Base-by-base conservation (phyloP, 2,329 filamentous ascomycete species). In the Colletotrichum sojae region DNA sequence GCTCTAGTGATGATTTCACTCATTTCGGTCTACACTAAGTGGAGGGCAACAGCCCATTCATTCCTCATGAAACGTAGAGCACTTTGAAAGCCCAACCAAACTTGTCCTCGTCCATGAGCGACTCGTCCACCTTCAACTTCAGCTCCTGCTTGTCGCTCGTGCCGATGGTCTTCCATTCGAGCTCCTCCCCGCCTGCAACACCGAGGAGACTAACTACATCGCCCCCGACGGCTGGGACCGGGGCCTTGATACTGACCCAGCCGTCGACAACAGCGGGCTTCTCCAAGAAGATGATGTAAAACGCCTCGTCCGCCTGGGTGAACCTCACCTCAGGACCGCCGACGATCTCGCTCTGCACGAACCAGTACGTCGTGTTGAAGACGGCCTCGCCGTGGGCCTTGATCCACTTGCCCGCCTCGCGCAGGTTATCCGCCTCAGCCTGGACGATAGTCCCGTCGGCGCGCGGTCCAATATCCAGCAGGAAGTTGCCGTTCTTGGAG, bases 331-430 rank as follows among this genome's bases (percentile, higher is more conserved):
- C 76, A 9, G 66, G 66, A 2, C 66, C 66, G 6, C 61, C 66
- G 1, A 76, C 77, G 0, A 82, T 81, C 55, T 85, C 83, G 16
- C 82, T 77, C 0, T 85, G 80, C 2, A 85, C 75, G 71, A 83
- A 82, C 85, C 85, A 88, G 73, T 87, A 88, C 1, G 83, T 87
- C 5, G 88, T 89, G 63, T 86, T 85, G 74, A 85, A 89, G 20
- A 90, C 82, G 2, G 86, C 86, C 73, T 89, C 86, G 2, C 67
- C 82, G 73, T 90, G 86, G 0, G 71, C 73, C 36, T 82, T 81
- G 62, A 90, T 88, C 88, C 87, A 90, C 1, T 58, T 71, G 0
- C 88, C 88, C 0, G 87, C 88, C 48, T 82, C 80, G 0, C 83
- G 79, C 16, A 90, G 75, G 70, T 84, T 82, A 0, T 79, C 75